Conservation (phyloP, 2,329 filamentous ascomycete species). For the Penicillium griseofulvum region DNA sequence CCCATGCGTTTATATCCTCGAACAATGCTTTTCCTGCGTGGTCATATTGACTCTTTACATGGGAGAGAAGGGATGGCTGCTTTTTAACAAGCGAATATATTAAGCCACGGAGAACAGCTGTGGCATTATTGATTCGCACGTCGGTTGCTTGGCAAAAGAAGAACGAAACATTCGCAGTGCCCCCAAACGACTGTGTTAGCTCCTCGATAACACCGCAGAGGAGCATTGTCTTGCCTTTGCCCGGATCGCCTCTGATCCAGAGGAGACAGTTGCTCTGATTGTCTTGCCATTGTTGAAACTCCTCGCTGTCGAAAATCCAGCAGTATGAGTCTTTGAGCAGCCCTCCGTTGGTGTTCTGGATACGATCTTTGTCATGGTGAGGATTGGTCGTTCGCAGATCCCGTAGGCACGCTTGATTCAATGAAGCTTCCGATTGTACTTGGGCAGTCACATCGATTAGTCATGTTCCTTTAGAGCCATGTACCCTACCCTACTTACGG, state of each 20-base stretch:
- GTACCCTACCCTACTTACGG: too few species aligned
- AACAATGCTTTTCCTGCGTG: slow-evolving; percentile 40
- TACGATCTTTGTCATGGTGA: slow-evolving; percentile 19
- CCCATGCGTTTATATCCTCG: slow-evolving; percentile 41
- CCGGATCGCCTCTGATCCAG: too few species aligned
- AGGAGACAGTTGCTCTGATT: too few species aligned
- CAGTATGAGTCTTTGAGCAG: slow-evolving; percentile 12
- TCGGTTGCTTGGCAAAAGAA: slow-evolving; percentile 46
- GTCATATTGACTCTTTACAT: slow-evolving; percentile 38
- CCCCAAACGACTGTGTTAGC: slow-evolving; percentile 3
- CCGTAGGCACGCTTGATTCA: too few species aligned
- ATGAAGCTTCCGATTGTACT: too few species aligned
- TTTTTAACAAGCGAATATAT: slow-evolving; percentile 41
- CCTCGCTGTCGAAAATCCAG: slow-evolving; percentile 22
- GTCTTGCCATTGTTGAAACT: slow-evolving; percentile 15
- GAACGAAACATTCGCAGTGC: background rate
- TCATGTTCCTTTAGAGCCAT: too few species aligned
- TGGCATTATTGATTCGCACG: slow-evolving; percentile 39
- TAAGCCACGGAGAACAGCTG: slow-evolving; percentile 45
- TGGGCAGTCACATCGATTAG: too few species aligned
- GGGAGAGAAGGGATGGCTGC: slow-evolving; percentile 31
- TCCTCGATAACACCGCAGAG: slow-evolving; percentile 24
- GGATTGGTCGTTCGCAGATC: too few species aligned
- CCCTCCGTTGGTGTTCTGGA: slow-evolving; percentile 20
- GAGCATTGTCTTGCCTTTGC: slow-evolving; percentile 23